Base-by-base conservation (phyloP, 1,284 basidiomycete species). In the Retiboletus flavoniger region DNA sequence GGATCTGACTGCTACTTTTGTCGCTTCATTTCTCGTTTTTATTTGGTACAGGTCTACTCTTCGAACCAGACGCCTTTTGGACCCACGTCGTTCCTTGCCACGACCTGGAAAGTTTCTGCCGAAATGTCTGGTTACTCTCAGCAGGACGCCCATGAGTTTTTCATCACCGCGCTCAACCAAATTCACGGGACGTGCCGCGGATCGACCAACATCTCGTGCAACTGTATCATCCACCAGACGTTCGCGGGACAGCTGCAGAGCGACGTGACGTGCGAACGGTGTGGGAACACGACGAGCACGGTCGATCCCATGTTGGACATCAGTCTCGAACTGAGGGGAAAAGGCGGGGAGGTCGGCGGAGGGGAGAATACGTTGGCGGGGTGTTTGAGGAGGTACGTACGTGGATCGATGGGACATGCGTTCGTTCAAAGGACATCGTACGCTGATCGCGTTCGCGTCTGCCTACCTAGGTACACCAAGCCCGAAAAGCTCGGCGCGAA, bases 71-170 rank as follows among this genome's bases (percentile, higher is more conserved):
- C 77, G 1, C 86, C 94, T 0, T 90, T 85, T 63, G 94, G 91
- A 0, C 95, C 96, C 0, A 85, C 88, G 2, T 85, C 86, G 3
- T 90, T 98, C 70, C 81, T 98, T 11, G 82, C 87, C 39, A 87
- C 89, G 35, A 91, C 91, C 48, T 98, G 95, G 95, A 85, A 88
- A 60, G 85, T 87, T 26, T 88, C 88, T 3, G 71, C 85, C 0
- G 93, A 96, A 62, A 77, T 98, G 4, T 85, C 93, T 8, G 93
- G 93, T 2, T 91, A 98, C 62, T 86, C 92, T 0, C 96, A 99
- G 71, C 96, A 98, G 66, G 95, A 95, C 60, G 92, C 93, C 0
- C 93, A 96, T 72, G 93, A 95, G 72, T 92, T 90, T 69, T 93
- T 95, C 72, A 88, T 93, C 51, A 81, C 87, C 19, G 82, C 84